Percentiles rank a stretch among this genome's conserved stretches.
Evolutionary conservation across 352 stramenopile species (phyloP).

Genomic region (Paralagenidium karlingii): DNA sequence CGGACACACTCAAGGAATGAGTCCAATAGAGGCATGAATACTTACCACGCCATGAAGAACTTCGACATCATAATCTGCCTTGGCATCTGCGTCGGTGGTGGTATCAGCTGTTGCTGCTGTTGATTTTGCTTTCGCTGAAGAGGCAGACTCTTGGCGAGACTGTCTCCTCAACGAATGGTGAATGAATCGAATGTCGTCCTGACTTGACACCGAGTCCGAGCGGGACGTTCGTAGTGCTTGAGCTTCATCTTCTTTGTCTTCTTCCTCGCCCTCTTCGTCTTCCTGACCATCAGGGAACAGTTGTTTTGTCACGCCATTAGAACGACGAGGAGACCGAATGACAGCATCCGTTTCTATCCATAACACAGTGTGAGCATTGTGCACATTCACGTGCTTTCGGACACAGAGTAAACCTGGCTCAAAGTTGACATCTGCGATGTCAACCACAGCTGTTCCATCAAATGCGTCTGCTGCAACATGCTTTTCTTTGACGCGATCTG

Average conservation of each 20-base stretch:
- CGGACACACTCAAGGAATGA: background rate
- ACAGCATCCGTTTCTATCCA: too few species aligned
- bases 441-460: constrained; percentile 31
- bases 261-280: constrained; percentile 10
- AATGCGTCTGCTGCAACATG: constrained; percentile 61
- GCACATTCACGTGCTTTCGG: too few species aligned
- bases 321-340: too few species aligned
- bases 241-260: constrained; percentile 7
- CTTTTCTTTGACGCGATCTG: constrained; percentile 96
- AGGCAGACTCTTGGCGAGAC: too few species aligned
- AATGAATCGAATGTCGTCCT: constrained; percentile 43
- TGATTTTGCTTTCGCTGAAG: too few species aligned
- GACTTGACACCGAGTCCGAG: constrained; percentile 20
- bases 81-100: too few species aligned
- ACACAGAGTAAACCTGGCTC: too few species aligned
- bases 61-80: too few species aligned
- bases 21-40: background rate
- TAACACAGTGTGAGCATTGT: too few species aligned
- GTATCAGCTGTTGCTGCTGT: too few species aligned
- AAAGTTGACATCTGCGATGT: constrained; percentile 16
- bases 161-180: constrained; percentile 36
- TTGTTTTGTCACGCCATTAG: constrained; percentile 13
- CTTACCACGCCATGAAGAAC: constrained; percentile 60
- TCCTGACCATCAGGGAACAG: constrained; percentile 14
- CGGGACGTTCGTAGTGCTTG: too few species aligned